phyloP scores from a whole-genome alignment of 441 rosid genomes.

The Populus hybrid region DNA sequence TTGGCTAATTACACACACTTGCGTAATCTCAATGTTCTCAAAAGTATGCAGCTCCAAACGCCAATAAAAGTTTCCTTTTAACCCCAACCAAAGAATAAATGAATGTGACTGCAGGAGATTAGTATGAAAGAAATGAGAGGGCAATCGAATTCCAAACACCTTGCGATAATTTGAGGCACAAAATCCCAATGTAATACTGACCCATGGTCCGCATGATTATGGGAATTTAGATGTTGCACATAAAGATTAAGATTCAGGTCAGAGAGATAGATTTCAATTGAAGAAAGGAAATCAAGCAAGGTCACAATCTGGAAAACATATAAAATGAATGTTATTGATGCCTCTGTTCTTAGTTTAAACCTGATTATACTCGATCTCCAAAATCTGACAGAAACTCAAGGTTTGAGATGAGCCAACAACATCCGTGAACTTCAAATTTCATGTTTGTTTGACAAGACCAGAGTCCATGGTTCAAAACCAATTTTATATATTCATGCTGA shows the following conservation, averaged over 20 bases:
- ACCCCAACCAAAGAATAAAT: background rate
- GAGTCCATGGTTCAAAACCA: background rate
- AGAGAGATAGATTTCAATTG: background rate
- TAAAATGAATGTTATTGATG: background rate
- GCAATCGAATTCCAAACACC: background rate
- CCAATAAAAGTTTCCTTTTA: background rate
- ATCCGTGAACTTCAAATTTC: background rate
- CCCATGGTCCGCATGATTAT: background rate
- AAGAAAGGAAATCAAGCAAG: background rate
- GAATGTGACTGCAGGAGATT: background rate
- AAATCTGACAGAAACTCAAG: background rate
- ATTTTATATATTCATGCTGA: no score
- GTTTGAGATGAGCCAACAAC: background rate
- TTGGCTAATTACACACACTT: background rate
- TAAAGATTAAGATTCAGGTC: background rate
- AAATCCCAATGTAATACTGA: background rate
- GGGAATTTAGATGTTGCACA: background rate
- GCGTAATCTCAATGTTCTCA: background rate
- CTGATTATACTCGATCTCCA: background rate
- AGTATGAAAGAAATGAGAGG: background rate
- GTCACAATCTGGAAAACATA: background rate
- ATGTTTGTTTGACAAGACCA: background rate
- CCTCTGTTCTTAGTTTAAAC: background rate
- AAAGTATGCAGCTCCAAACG: conserved; percentile 2
- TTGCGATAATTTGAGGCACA: background rate